Conservation (phyloP, 139 green algal species). For the Chlamydomonas sp. region DNA sequence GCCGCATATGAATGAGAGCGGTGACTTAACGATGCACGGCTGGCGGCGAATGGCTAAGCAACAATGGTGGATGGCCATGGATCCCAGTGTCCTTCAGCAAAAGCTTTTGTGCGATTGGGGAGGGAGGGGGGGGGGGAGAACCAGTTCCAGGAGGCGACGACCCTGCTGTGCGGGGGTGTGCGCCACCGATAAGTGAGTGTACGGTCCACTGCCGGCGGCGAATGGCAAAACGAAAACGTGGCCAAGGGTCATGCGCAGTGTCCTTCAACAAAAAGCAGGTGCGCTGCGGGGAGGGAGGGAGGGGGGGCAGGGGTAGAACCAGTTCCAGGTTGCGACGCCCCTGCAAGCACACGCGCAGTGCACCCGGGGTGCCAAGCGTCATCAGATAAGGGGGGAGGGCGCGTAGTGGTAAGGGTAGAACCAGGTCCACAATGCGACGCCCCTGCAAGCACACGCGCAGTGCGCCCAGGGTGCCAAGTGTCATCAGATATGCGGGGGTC, state of each 20-base stretch:
- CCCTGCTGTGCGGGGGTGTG: constrained; percentile 19
- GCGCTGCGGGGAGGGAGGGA: constrained; percentile 73
- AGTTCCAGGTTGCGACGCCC: constrained; percentile 83
- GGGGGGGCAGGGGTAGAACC: constrained; percentile 92
- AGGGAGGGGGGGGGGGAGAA: constrained; percentile 90
- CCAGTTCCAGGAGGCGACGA: constrained; percentile 81
- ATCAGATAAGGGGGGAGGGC: constrained; percentile 51
- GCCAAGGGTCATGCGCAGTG: constrained; percentile 53
- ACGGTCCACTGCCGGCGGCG: too few species aligned
- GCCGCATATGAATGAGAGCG: not conserved
- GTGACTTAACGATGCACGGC: not conserved
- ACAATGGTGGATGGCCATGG: too few species aligned
- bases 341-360: constrained; percentile 18
- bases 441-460: not conserved
- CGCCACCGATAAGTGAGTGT: not conserved
- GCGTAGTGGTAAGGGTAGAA: constrained; percentile 72
- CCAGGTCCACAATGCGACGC: not conserved
- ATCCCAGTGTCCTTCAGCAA: too few species aligned
- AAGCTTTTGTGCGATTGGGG: constrained; percentile 24
- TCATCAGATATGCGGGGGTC: constrained; percentile 29
- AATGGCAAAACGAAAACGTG: not conserved
- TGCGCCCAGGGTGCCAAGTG: too few species aligned
- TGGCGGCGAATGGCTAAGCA: not conserved
- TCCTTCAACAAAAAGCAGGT: constrained; percentile 92
- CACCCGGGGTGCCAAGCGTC: too few species aligned